phyloP scores from a whole-genome alignment of 208 protist genomes.

The Trypanosoma scelopori region DNA sequence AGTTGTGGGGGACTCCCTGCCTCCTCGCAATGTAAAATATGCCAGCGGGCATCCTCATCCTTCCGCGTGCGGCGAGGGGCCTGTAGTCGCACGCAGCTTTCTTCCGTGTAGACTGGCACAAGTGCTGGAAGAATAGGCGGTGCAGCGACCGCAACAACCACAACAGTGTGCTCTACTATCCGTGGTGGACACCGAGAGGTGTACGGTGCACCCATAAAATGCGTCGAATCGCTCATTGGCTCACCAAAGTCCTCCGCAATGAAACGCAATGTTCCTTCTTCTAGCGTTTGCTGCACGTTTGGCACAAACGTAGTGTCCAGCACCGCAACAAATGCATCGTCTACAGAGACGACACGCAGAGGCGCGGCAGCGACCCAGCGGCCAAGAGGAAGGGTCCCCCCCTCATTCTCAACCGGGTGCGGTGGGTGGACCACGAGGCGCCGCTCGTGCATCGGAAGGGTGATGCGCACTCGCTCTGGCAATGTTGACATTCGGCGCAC shows the following conservation, averaged over 20 bases:
- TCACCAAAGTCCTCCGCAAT: constrained; percentile 72
- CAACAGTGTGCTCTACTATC: constrained; percentile 50
- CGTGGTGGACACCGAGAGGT: constrained; percentile 65
- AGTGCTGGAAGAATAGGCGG: constrained; percentile 51
- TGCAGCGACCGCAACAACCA: constrained; percentile 54
- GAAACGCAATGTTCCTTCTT: constrained; percentile 64
- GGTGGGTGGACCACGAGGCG: constrained; percentile 53
- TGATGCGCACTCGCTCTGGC: constrained; percentile 37
- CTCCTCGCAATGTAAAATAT: constrained; percentile 39
- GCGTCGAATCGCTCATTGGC: constrained; percentile 7
- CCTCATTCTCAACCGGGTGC: constrained; percentile 5
- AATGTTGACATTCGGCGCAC: constrained; percentile 61
- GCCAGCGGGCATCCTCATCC: constrained; percentile 71
- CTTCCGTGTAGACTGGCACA: constrained; percentile 76
- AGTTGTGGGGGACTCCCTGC: constrained; percentile 36
- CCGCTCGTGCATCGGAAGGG: constrained; percentile 74
- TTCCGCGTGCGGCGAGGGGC: constrained; percentile 61
- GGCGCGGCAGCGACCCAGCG: constrained; percentile 50
- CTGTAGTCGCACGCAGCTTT: constrained; percentile 56
- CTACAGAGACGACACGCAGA: constrained; percentile 49
- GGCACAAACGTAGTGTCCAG: constrained; percentile 70
- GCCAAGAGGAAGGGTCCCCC: constrained; percentile 27
- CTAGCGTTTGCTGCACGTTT: constrained; percentile 59
- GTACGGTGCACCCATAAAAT: constrained; percentile 35
- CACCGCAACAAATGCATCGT: constrained; percentile 41